A percentile compares a stretch with the other conserved stretches of the same genome.
Conservation (phyloP, 2,329 filamentous ascomycete genomes). For the Claviceps capensis region DNA sequence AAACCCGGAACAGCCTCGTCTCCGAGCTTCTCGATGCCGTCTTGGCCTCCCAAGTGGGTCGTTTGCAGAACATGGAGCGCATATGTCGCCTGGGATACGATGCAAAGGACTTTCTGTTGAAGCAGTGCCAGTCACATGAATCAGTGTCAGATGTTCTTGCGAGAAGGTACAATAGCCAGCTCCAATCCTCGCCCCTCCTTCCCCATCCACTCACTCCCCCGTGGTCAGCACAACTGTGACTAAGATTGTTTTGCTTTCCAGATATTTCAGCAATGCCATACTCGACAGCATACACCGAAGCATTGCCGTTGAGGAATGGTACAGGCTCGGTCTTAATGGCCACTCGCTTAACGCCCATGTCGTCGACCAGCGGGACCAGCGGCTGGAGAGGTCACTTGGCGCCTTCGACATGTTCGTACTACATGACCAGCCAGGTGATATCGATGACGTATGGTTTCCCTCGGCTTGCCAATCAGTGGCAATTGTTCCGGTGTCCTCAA, state of each 20-base stretch:
- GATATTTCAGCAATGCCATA: slow-evolving; percentile 62
- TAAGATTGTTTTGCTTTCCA: slow-evolving; percentile 17
- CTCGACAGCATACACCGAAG: slow-evolving; percentile 71
- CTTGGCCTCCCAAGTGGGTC: slow-evolving; percentile 53
- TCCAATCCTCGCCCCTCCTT: not conserved
- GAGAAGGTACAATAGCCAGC: slow-evolving; percentile 35
- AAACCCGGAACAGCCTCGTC: slow-evolving; percentile 36
- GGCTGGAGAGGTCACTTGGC: slow-evolving; percentile 60
- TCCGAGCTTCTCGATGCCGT: slow-evolving; percentile 50
- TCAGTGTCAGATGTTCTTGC: slow-evolving; percentile 62
- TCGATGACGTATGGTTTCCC: slow-evolving; percentile 46
- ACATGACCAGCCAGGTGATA: slow-evolving; percentile 56
- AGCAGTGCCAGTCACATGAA: slow-evolving; percentile 46
- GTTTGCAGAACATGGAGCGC: slow-evolving; percentile 54
- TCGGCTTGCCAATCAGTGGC: not conserved
- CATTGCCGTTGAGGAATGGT: slow-evolving; percentile 69
- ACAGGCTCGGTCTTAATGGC: slow-evolving; percentile 19
- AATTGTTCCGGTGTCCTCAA: not conserved
- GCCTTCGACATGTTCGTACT: slow-evolving; percentile 86
- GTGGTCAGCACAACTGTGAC: slow-evolving; percentile 1
- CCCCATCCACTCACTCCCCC: not conserved
- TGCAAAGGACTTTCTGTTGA: slow-evolving; percentile 69
- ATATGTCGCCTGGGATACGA: slow-evolving; percentile 70
- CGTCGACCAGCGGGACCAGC: slow-evolving; percentile 26
- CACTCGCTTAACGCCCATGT: slow-evolving; percentile 9